Evolutionary conservation across 2,329 filamentous ascomycete species (phyloP).

Genomic region (Claviceps maximensis): DNA sequence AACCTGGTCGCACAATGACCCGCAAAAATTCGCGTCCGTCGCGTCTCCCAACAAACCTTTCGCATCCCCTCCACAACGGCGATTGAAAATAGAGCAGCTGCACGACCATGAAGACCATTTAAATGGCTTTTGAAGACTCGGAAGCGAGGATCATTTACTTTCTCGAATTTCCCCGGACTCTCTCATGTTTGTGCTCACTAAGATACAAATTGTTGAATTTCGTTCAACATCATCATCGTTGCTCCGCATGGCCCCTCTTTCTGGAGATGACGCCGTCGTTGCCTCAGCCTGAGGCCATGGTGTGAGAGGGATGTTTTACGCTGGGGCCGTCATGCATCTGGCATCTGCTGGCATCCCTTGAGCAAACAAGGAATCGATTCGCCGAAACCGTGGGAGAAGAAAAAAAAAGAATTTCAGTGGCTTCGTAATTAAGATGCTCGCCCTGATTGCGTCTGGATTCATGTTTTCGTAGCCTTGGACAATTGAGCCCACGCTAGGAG

Average conservation of each 20-base stretch:
- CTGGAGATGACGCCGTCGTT: conserved; percentile 10
- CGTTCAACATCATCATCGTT: conserved; percentile 6
- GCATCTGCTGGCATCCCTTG: conserved; percentile 1
- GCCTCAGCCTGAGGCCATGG: conserved; percentile 4
- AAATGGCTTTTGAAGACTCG: conserved; percentile 6
- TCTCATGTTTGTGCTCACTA: conserved; percentile 8
- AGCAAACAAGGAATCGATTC: neutral
- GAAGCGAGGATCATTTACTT: neutral
- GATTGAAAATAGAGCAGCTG: conserved; percentile 4
- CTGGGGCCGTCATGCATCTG: neutral
- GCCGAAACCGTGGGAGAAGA: neutral
- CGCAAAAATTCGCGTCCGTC: conserved; percentile 28
- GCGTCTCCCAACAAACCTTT: conserved; percentile 30
- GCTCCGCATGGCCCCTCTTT: conserved; percentile 12
- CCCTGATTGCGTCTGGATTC: neutral
- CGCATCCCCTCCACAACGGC: conserved; percentile 23
- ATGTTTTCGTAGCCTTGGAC: neutral
- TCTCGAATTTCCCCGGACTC: conserved; percentile 13
- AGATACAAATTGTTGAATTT: conserved; percentile 9
- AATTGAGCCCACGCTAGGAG: neutral
- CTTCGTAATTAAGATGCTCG: neutral
- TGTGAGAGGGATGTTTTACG: conserved; percentile 2
- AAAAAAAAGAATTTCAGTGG: neutral
- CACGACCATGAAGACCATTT: conserved; percentile 16
- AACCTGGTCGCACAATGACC: conserved; percentile 17